Percentiles rank a stretch among this genome's conserved stretches.
These are phyloP conservation scores for Yarrowia porcina DNA, from an alignment of 805 yeast genomes.

Conservation along the genomic window DNA sequence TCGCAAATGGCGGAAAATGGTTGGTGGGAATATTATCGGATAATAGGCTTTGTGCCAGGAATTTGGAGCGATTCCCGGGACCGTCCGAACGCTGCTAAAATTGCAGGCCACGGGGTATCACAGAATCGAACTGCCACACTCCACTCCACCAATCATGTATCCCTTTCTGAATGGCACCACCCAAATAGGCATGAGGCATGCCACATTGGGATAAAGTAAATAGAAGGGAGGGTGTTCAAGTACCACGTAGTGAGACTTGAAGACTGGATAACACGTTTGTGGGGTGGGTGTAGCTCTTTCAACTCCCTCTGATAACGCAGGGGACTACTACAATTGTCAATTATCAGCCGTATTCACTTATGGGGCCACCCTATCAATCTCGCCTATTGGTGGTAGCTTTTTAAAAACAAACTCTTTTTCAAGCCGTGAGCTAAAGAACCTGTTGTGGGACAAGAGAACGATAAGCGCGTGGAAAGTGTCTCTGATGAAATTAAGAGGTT, in stretches of 20 bases:
- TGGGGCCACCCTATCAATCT: not conserved
- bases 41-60: not conserved
- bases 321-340: no score
- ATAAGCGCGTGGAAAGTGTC: not conserved
- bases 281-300: no score
- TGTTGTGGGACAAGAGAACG: not conserved
- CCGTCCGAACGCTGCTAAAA: not conserved
- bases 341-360: not conserved
- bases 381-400: not conserved
- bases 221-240: not conserved
- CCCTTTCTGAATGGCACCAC: conserved; percentile 15
- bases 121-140: conserved; percentile 11
- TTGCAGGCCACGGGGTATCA: not conserved
- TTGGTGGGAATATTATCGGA: not conserved
- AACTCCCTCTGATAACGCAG: not conserved
- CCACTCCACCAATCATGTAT: conserved; percentile 4
- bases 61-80: not conserved
- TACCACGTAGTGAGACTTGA: no score
- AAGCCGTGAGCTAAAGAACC: not conserved
- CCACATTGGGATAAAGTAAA: conserved; percentile 11
- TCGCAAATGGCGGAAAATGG: not conserved
- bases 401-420: not conserved
- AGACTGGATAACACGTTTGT: no score
- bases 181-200: conserved; percentile 13
- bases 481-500: not conserved